Evolutionary conservation across 768 basidiomycete species (phyloP).

Genomic region (Strobilomyces echinocephalus): DNA sequence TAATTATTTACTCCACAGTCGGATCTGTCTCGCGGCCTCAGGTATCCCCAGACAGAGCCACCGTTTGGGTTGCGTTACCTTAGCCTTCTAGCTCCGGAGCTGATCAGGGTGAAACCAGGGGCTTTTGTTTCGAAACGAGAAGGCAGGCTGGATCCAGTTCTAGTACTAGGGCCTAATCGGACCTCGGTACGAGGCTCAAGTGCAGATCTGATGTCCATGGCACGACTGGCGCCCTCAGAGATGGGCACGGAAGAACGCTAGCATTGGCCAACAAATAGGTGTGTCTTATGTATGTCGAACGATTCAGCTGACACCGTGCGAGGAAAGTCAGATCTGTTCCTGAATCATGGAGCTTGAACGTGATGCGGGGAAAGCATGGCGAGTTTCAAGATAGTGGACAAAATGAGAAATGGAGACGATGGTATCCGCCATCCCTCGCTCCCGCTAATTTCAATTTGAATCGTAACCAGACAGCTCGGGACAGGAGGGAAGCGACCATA

Average conservation of each 20-base stretch:
- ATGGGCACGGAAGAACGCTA: no score
- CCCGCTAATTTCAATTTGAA: background rate
- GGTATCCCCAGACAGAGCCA: slow-evolving; percentile 16
- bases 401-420: background rate
- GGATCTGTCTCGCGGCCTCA: background rate
- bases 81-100: slow-evolving; percentile 36
- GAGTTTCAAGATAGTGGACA: slow-evolving; percentile 17
- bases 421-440: background rate
- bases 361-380: slow-evolving; percentile 17
- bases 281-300: no score
- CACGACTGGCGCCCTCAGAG: no score
- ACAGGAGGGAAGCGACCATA: background rate
- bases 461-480: no score
- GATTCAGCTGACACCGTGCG: slow-evolving; percentile 6
- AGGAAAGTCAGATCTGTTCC: background rate
- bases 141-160: slow-evolving; percentile 15
- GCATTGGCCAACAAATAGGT: no score
- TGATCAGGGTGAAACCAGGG: slow-evolving; percentile 30
- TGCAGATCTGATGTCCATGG: background rate
- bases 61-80: slow-evolving; percentile 22
- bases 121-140: slow-evolving; percentile 27
- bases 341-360: background rate
- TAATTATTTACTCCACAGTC: background rate
- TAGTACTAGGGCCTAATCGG: slow-evolving; percentile 18
- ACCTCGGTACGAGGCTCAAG: slow-evolving; percentile 5